Conservation (phyloP, 1,139 yeast species). For the Eremothecium cymbalariae region DNA sequence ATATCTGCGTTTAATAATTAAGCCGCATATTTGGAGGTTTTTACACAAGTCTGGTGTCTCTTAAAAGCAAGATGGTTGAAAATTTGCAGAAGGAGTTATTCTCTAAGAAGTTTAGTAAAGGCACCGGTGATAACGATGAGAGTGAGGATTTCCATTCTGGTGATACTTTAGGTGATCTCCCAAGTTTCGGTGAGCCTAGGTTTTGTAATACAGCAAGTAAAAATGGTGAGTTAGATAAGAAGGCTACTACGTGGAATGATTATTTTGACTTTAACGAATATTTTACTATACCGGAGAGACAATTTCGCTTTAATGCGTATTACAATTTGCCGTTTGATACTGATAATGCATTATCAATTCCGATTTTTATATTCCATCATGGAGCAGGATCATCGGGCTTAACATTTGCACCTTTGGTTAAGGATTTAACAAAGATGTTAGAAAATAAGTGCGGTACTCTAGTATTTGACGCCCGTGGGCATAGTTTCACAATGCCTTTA, state of each 20-base stretch:
- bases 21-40: too few species aligned
- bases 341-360: slow-evolving; percentile 29
- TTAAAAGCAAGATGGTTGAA: neutral
- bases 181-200: slow-evolving; percentile 4
- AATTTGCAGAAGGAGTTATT: slow-evolving; percentile 37
- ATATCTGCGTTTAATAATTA: too few species aligned
- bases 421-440: slow-evolving; percentile 28
- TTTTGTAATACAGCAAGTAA: too few species aligned
- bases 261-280: slow-evolving; percentile 35
- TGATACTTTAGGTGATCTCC: slow-evolving; percentile 15
- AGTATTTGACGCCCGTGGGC: slow-evolving; percentile 77
- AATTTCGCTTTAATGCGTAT: slow-evolving; percentile 46
- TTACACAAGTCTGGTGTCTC: neutral
- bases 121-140: slow-evolving; percentile 35
- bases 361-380: slow-evolving; percentile 71
- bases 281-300: slow-evolving; percentile 24
- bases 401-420: slow-evolving; percentile 56
- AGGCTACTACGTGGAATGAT: slow-evolving; percentile 36
- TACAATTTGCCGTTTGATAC: slow-evolving; percentile 44
- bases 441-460: slow-evolving; percentile 45
- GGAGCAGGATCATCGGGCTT: slow-evolving; percentile 92
- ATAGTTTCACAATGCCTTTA: slow-evolving; percentile 45
- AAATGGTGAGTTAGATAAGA: too few species aligned
- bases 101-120: slow-evolving; percentile 35
- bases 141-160: slow-evolving; percentile 12